These are phyloP conservation scores for Candida patagonica DNA, from an alignment of 805 yeast species.

Conservation along the genomic window DNA sequence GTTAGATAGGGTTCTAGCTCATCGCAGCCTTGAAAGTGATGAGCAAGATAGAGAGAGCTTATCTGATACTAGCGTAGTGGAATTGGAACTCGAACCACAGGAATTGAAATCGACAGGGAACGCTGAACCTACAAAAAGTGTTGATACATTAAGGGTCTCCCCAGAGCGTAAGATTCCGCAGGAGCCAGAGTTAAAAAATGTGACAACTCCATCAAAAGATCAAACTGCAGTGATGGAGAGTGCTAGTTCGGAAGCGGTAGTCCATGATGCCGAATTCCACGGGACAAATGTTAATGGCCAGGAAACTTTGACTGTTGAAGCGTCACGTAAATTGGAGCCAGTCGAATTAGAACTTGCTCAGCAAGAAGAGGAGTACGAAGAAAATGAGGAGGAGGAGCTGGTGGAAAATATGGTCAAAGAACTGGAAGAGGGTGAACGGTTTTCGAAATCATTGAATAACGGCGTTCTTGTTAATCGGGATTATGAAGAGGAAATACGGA, in stretches of 20 bases:
- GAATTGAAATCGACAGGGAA: no score
- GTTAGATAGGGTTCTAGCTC: not conserved
- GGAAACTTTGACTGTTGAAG: conserved; percentile 1
- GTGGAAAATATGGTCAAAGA: conserved; percentile 58
- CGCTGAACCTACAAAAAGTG: no score
- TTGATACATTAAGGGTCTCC: not conserved
- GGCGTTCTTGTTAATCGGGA: conserved; percentile 9
- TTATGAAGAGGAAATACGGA: conserved; percentile 21
- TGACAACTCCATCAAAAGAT: no score
- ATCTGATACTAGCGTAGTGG: no score
- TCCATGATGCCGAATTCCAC: conserved; percentile 8
- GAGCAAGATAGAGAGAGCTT: no score
- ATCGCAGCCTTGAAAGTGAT: conserved; percentile 10
- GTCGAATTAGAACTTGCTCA: conserved; percentile 18
- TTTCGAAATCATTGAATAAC: conserved; percentile 37
- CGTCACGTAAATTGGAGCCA: conserved; percentile 6
- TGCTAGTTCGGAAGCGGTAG: conserved; percentile 1
- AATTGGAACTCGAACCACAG: no score
- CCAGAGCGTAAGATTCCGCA: no score
- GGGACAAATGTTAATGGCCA: not conserved
- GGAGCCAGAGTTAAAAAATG: no score
- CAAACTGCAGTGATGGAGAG: no score
- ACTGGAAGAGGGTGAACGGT: conserved; percentile 59
- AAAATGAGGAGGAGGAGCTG: conserved; percentile 67
- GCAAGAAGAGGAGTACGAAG: conserved; percentile 28